Evolutionary conservation across 2,329 filamentous ascomycete genomes (phyloP).

Genomic region (Fusarium longipes): DNA sequence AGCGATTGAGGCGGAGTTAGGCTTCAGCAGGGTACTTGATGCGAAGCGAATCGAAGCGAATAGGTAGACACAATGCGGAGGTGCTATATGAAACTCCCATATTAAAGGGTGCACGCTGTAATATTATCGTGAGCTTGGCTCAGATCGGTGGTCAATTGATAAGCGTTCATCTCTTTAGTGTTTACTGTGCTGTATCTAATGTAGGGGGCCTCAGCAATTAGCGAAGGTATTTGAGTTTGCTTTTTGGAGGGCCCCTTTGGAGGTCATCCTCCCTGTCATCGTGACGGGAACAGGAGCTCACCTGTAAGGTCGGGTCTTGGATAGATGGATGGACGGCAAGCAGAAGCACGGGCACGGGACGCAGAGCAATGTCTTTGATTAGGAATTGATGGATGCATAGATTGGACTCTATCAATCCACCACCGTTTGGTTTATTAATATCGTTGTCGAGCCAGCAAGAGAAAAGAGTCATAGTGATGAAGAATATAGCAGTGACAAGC

Average conservation of each 20-base stretch:
- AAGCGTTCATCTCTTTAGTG: constrained; percentile 6
- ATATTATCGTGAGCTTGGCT: constrained; percentile 14
- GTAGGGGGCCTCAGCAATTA: constrained; percentile 26
- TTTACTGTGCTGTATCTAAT: not conserved
- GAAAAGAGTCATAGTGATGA: constrained; percentile 24
- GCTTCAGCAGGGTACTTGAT: constrained; percentile 10
- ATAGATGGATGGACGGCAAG: constrained; percentile 1
- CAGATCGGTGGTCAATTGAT: not conserved
- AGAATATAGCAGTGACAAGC: not conserved
- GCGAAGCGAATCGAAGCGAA: constrained; percentile 15
- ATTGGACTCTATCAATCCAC: not conserved
- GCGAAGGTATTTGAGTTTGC: not conserved
- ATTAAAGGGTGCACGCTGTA: constrained; percentile 11
- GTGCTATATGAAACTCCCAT: constrained; percentile 11
- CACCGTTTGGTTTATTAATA: not conserved
- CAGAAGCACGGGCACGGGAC: constrained; percentile 24
- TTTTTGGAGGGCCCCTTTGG: not conserved
- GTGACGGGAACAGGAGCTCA: constrained; percentile 29
- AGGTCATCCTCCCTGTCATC: constrained; percentile 38
- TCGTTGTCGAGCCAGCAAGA: constrained; percentile 13
- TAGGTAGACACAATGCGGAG: constrained; percentile 29
- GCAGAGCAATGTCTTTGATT: constrained; percentile 33
- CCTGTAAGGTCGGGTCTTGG: not conserved
- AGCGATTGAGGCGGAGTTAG: constrained; percentile 33
- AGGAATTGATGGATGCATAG: constrained; percentile 20